Evolutionary conservation across 192 early-diverging fungal genomes (phyloP), one percentile per base, ranked within the genome.

Genomic region (Mortierella claussenii): DNA sequence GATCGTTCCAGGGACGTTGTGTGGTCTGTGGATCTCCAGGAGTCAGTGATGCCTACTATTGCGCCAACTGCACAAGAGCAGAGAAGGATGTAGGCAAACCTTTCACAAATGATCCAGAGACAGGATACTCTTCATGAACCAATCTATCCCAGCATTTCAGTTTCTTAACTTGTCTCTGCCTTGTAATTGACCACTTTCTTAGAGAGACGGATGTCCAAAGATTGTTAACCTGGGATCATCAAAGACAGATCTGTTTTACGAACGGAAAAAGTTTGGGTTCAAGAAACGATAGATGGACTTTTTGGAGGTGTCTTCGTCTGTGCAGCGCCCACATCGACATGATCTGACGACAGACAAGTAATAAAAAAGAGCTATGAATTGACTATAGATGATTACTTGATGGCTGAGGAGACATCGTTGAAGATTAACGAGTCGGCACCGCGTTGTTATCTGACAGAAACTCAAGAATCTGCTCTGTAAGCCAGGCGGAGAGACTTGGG

Each of bases 181-280:
- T 23, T 34, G 15, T 12, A 55, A 10, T 36, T 6, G 36, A 23
- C 10, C 20, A 24, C 21, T 42, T 37, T 15, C 2, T n/a, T 70
- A 91, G 88, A 86, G 97, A 36, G 97, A 98, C 68, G 97, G 97
- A 11, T 98, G 97, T 68, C 97, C 97, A 53, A 97, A 97, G 80
- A 97, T 98, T 83, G 88, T 98, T n/a, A 98, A 98, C 79, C 69
- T 98, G 24, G 97, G 97, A 43, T 90, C 89, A 32, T 91, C 92
- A 32, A 96, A 96, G 68, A 93, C 94, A 42, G 94, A 96, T 83
- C 75, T 92, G 45, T 95, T 96, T 48, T 97, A 97, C 57, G 94
- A 96, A 69, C 79, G 91, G 71, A 98, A 98, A 83, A 97, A 97
- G 79, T 94, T 91, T 80, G 92, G 92, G 17, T 89, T 89, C 75